Percentiles rank a stretch among this genome's conserved stretches.
These are phyloP conservation scores for Linum lewisii DNA, from an alignment of 345 rosid species.

Conservation along the genomic window DNA sequence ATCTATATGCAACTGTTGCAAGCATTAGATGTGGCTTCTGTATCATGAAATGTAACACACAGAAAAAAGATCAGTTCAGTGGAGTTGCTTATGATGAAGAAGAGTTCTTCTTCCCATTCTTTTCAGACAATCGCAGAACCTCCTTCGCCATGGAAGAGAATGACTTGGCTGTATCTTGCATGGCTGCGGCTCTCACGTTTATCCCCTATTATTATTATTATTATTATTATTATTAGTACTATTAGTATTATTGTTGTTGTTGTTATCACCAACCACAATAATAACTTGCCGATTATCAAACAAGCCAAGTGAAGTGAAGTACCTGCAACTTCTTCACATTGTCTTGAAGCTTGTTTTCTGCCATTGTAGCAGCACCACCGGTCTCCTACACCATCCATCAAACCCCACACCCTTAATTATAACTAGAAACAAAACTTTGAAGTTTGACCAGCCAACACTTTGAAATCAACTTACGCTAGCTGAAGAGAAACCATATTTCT, in stretches of 20 bases:
- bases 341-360: constrained; percentile 81
- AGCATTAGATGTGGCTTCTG: too few species aligned
- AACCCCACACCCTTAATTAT: too few species aligned
- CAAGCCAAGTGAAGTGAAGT: background rate
- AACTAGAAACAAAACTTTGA: background rate
- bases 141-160: constrained; percentile 86
- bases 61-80: too few species aligned
- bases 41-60: too few species aligned
- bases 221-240: constrained; percentile 10
- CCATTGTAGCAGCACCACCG: constrained; percentile 51
- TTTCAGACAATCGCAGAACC: constrained; percentile 51
- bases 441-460: background rate
- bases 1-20: too few species aligned
- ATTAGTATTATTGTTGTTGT: too few species aligned
- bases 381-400: constrained; percentile 45
- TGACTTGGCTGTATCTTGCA: constrained; percentile 77
- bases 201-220: constrained; percentile 44
- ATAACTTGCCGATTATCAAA: background rate
- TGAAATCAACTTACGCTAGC: constrained; percentile 41
- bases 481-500: constrained; percentile 66
- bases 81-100: background rate
- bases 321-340: constrained; percentile 73
- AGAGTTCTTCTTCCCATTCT: constrained; percentile 17
- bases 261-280: background rate
- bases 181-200: constrained; percentile 53